These are phyloP conservation scores for Spatholobus suberectus DNA, from an alignment of 306 rosid species.

Conservation along the genomic window DNA sequence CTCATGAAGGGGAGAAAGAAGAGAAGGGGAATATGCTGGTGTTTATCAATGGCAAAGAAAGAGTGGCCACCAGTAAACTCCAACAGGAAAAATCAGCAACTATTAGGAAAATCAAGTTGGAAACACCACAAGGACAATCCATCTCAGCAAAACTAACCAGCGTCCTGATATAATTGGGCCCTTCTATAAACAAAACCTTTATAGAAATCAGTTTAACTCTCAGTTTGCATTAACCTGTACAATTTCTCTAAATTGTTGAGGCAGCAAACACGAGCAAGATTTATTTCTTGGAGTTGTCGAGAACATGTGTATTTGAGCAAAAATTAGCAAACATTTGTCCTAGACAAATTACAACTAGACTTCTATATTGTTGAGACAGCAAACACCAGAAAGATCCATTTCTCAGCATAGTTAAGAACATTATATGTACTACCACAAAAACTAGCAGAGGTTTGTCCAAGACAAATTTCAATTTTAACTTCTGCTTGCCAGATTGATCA, in stretches of 20 bases:
- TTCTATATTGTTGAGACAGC: conserved; percentile 7
- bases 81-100: not conserved
- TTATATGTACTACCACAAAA: not conserved
- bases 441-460: not conserved
- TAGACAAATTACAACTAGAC: not conserved
- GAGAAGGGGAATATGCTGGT: not conserved
- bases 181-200: not conserved
- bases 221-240: conserved; percentile 19
- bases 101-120: conserved; percentile 31
- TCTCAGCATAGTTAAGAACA: not conserved
- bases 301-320: not conserved
- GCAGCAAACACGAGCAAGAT: conserved; percentile 12
- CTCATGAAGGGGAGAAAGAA: not conserved
- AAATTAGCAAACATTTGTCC: not conserved
- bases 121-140: conserved; percentile 5
- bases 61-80: conserved; percentile 24
- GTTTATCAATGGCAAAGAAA: conserved; percentile 14
- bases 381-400: conserved; percentile 1
- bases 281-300: not conserved
- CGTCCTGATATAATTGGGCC: not conserved
- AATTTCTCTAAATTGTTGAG: not conserved
- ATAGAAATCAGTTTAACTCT: conserved; percentile 16
- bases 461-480: conserved; percentile 20
- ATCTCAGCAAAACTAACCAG: conserved; percentile 12
- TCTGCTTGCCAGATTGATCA: conserved; percentile 24